Percentiles rank a stretch among this genome's conserved stretches.
phyloP scores from a whole-genome alignment of 164 flowering plant species.

The Tetrastigma voinierianum region DNA sequence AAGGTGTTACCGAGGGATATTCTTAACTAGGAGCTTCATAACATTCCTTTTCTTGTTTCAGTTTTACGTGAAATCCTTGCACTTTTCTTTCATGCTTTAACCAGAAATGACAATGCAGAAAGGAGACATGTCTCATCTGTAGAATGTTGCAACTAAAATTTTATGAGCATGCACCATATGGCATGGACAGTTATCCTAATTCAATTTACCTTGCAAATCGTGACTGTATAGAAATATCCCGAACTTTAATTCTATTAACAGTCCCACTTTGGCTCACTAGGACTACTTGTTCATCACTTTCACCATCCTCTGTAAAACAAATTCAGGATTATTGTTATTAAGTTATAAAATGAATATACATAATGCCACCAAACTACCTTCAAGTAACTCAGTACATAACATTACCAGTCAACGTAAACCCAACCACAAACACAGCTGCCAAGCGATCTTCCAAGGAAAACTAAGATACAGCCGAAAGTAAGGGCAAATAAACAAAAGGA shows the following conservation, averaged over 20 bases:
- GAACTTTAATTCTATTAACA: conserved; percentile 89
- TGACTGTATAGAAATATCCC: conserved; percentile 88
- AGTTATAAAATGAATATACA: background rate
- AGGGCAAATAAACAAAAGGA: background rate
- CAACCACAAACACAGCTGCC: conserved; percentile 87
- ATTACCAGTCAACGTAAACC: conserved; percentile 70
- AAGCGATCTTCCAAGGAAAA: conserved; percentile 69
- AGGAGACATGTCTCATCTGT: too few relatives aligned
- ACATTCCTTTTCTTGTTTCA: too few relatives aligned
- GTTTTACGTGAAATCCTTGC: too few relatives aligned
- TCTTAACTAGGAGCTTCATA: too few relatives aligned
- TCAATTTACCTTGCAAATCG: conserved; percentile 73
- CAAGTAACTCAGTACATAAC: background rate
- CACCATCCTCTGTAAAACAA: conserved; percentile 68
- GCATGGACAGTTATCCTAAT: background rate
- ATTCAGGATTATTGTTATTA: background rate
- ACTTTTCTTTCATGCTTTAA: too few relatives aligned
- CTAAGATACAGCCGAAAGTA: conserved; percentile 26
- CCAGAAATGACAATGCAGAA: too few relatives aligned
- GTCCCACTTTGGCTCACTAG: conserved; percentile 97
- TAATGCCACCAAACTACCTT: background rate
- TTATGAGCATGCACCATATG: too few relatives aligned
- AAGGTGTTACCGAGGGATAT: too few relatives aligned
- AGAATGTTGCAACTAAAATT: too few relatives aligned
- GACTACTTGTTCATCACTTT: conserved; percentile 94